These are phyloP conservation scores for Suillus alpinus DNA, from an alignment of 768 basidiomycete species.

Conservation along the genomic window DNA sequence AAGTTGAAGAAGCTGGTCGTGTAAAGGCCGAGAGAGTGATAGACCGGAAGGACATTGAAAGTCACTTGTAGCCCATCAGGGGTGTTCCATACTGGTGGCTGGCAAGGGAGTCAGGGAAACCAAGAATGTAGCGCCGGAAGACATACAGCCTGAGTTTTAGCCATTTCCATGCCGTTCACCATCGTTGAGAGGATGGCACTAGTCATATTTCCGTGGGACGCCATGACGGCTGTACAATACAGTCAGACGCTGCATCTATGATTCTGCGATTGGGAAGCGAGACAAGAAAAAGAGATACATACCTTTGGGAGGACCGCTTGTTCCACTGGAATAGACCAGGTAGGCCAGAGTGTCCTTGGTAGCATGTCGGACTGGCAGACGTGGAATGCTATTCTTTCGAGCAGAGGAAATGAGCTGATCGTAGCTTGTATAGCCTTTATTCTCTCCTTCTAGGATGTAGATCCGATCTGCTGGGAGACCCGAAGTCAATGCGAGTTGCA, in stretches of 20 bases:
- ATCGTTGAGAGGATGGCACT: constrained; percentile 35
- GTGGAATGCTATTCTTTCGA: constrained; percentile 32
- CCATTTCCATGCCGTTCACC: constrained; percentile 23
- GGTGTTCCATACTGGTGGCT: constrained; percentile 35
- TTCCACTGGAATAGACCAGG: constrained; percentile 67
- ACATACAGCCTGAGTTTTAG: constrained; percentile 37
- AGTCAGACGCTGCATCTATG: background rate
- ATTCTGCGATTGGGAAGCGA: background rate
- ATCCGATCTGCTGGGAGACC: constrained; percentile 36
- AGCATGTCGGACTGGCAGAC: constrained; percentile 39
- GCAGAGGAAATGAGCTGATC: constrained; percentile 39
- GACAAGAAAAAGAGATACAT: background rate
- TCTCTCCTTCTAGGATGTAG: constrained; percentile 40
- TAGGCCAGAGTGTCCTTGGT: constrained; percentile 55
- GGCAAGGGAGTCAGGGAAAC: constrained; percentile 37
- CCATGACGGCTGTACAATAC: constrained; percentile 51
- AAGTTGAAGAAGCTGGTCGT: constrained; percentile 44
- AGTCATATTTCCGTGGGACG: constrained; percentile 55
- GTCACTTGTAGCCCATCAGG: constrained; percentile 41
- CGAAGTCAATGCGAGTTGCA: constrained; percentile 34
- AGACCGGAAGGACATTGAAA: constrained; percentile 56
- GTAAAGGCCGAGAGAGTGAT: constrained; percentile 60
- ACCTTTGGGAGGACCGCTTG: constrained; percentile 69
- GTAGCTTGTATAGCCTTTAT: constrained; percentile 37
- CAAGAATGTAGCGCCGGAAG: constrained; percentile 46